A percentile compares a stretch with the other conserved stretches of the same genome.
Evolutionary conservation across 352 stramenopile genomes (phyloP).

Genomic region (Phytopythium boreale): DNA sequence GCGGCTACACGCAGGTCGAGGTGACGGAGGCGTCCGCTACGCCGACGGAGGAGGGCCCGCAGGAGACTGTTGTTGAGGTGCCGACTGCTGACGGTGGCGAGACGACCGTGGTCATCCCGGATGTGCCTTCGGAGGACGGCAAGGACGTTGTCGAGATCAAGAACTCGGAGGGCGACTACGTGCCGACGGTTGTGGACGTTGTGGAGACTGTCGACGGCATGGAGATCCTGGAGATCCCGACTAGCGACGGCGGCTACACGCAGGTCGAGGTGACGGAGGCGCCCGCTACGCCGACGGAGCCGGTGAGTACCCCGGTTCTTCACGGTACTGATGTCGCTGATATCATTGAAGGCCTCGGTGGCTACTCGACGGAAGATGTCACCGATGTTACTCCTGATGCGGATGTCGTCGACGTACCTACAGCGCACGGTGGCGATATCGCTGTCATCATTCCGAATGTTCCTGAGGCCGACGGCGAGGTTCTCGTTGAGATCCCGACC

Average conservation of each 20-base stretch:
- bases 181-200: slow-evolving; percentile 9
- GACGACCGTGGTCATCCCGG: not conserved
- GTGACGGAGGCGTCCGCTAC: slow-evolving; percentile 1
- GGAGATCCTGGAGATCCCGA: slow-evolving; percentile 1
- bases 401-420: too few species aligned
- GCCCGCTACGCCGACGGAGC: too few species aligned
- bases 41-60: too few species aligned
- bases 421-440: too few species aligned
- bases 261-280: not conserved
- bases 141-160: slow-evolving; percentile 2
- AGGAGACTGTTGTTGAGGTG: not conserved
- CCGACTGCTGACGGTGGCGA: not conserved
- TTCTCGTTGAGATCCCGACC: too few species aligned
- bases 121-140: not conserved
- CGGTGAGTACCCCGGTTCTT: too few species aligned
- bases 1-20: not conserved
- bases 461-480: too few species aligned
- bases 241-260: not conserved
- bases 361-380: too few species aligned
- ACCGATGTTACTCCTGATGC: too few species aligned
- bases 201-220: not conserved
- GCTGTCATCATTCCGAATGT: too few species aligned
- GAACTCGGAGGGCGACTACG: slow-evolving; percentile 12
- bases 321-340: too few species aligned
- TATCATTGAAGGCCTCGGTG: too few species aligned